These are phyloP conservation scores for Bimuria novae-zelandiae DNA, from an alignment of 2,329 filamentous ascomycete genomes.

Conservation along the genomic window DNA sequence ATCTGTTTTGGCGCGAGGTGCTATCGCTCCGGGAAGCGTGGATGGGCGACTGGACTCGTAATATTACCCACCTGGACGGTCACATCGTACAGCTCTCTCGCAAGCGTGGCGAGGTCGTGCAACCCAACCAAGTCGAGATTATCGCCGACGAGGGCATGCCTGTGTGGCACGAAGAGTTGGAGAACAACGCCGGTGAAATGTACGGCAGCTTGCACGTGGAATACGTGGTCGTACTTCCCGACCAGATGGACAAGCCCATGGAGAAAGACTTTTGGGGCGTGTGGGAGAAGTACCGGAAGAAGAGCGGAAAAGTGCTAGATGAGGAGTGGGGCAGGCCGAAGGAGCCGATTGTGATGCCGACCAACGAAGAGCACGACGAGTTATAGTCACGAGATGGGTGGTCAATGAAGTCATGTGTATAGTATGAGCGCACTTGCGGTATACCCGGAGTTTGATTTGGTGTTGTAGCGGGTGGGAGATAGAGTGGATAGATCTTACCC, in stretches of 20 bases:
- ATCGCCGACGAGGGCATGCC: conserved; percentile 90
- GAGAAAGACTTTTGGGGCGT: conserved; percentile 87
- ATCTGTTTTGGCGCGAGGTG: conserved; percentile 92
- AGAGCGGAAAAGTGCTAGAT: conserved; percentile 79
- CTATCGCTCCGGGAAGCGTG: conserved; percentile 90
- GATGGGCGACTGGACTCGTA: conserved; percentile 96
- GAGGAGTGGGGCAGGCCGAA: conserved; percentile 67
- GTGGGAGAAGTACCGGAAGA: conserved; percentile 92
- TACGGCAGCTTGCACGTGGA: conserved; percentile 85
- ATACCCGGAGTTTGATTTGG: conserved; percentile 8
- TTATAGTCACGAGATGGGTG: conserved; percentile 23
- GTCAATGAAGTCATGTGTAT: conserved; percentile 8
- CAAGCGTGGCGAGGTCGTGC: conserved; percentile 76
- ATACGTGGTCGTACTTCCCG: conserved; percentile 86
- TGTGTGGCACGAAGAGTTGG: conserved; percentile 64
- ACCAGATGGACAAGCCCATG: conserved; percentile 91
- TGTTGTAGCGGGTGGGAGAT: not conserved
- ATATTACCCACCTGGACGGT: conserved; percentile 91
- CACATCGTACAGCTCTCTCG: conserved; percentile 82
- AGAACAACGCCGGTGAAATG: conserved; percentile 69
- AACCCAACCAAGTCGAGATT: conserved; percentile 81
- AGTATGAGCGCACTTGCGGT: conserved; percentile 7
- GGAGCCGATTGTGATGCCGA: conserved; percentile 39
- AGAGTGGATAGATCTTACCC: conserved; percentile 7
- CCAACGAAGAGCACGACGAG: conserved; percentile 48